A percentile compares a stretch with the other conserved stretches of the same genome.
Conservation (phyloP, 2,329 filamentous ascomycete species). For the Pseudogymnoascus sp. region DNA sequence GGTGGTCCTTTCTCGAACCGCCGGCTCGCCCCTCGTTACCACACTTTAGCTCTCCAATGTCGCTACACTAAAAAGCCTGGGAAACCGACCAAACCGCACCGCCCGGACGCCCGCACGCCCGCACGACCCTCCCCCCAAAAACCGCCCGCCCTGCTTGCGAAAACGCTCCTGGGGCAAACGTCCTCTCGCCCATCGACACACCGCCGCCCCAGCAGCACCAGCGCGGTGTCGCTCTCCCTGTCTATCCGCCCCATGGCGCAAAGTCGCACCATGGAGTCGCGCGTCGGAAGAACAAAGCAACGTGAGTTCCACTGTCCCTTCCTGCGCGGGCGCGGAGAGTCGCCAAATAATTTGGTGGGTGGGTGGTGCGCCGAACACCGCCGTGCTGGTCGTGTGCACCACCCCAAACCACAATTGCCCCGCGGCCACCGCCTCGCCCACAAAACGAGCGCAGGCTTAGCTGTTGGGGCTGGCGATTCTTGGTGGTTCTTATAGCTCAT, state of each 20-base stretch:
- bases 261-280: slow-evolving; percentile 60
- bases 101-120: background rate
- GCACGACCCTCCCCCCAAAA: background rate
- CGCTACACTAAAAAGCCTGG: background rate
- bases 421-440: slow-evolving; percentile 1
- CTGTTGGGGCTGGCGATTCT: slow-evolving; percentile 17
- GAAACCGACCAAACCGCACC: slow-evolving; percentile 1
- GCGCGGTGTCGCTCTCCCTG: slow-evolving; percentile 8
- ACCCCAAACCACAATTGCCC: background rate
- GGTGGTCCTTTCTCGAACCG: background rate
- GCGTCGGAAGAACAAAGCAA: slow-evolving; percentile 70
- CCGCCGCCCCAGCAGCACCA: slow-evolving; percentile 6
- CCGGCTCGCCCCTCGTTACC: background rate
- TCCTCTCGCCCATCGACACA: background rate
- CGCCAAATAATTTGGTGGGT: background rate
- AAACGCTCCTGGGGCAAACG: background rate
- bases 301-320: slow-evolving; percentile 48
- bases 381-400: background rate
- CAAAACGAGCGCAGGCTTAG: background rate
- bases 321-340: background rate
- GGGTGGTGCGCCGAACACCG: background rate
- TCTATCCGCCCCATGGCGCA: slow-evolving; percentile 20
- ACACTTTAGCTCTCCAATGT: slow-evolving; percentile 1
- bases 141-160: background rate
- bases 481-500: background rate